Conservation (phyloP, 257 asterid genomes). For the Solanum chmielewskii region DNA sequence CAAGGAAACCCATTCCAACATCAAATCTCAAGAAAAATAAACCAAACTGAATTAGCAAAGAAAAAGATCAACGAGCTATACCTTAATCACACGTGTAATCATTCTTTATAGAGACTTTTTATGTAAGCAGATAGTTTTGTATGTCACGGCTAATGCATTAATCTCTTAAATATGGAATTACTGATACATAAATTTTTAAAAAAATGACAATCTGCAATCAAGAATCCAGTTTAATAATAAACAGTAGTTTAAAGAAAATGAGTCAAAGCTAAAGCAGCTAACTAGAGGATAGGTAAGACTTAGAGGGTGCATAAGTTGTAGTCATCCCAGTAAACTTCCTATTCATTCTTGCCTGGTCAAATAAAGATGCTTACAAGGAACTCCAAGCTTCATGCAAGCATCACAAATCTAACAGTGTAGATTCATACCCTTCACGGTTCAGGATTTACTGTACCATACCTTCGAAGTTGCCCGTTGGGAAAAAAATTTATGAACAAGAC, state of each 20-base stretch:
- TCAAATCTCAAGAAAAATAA: not conserved
- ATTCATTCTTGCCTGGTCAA: not conserved
- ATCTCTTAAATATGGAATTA: not conserved
- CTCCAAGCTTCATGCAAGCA: not conserved
- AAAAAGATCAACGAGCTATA: not conserved
- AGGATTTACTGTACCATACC: constrained; percentile 30
- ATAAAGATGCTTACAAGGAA: not conserved
- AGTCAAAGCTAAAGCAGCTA: not conserved
- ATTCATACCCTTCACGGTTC: not conserved
- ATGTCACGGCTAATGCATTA: not conserved
- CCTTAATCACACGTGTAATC: not conserved
- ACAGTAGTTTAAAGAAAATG: not conserved
- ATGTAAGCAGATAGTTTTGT: not conserved
- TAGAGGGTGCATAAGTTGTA: not conserved
- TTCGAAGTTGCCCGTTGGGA: constrained; percentile 76
- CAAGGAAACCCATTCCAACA: not conserved
- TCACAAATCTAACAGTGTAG: not conserved
- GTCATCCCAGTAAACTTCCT: not conserved
- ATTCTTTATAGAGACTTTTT: not conserved
- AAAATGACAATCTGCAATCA: not conserved
- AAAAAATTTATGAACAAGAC: constrained; percentile 89
- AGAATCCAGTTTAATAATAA: not conserved
- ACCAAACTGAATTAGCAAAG: not conserved
- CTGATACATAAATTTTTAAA: not conserved
- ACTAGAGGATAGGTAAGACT: not conserved